phyloP scores from a whole-genome alignment of 78 protist species.

The Dictyostelium intermedium region DNA sequence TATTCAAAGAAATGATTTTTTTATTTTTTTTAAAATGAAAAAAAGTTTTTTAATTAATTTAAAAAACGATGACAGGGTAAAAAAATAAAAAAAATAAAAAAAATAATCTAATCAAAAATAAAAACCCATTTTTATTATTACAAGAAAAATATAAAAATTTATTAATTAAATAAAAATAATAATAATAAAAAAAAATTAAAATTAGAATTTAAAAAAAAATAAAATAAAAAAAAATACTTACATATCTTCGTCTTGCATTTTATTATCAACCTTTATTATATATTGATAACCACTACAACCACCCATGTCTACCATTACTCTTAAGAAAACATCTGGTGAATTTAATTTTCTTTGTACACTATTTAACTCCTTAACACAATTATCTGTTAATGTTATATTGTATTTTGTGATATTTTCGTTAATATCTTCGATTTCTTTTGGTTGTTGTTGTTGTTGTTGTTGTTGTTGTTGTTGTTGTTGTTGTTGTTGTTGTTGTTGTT shows the following conservation, averaged over 20 bases:
- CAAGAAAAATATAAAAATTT: not conserved
- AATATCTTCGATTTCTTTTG: not conserved
- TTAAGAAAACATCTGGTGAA: not conserved
- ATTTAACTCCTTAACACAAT: constrained; percentile 23
- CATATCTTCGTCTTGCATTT: constrained; percentile 62
- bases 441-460: not conserved
- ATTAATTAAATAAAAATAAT: too few relatives aligned
- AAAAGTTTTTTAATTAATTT: not conserved
- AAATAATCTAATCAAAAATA: not conserved
- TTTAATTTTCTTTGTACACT: not conserved
- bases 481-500: not conserved
- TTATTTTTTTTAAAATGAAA: not conserved
- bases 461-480: not conserved
- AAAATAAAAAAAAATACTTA: not conserved
- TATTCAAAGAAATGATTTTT: not conserved
- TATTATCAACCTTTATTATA: constrained; percentile 46
- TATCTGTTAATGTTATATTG: constrained; percentile 6
- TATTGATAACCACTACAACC: constrained; percentile 83
- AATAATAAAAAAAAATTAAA: too few relatives aligned
- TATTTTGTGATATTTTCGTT: not conserved
- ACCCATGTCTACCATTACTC: constrained; percentile 80
- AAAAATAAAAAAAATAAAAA: not conserved
- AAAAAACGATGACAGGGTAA: not conserved
- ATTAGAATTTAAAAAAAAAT: not conserved
- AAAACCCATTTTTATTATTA: too few relatives aligned